Conservation (phyloP, 257 asterid genomes). For the Solanum chaucha region DNA sequence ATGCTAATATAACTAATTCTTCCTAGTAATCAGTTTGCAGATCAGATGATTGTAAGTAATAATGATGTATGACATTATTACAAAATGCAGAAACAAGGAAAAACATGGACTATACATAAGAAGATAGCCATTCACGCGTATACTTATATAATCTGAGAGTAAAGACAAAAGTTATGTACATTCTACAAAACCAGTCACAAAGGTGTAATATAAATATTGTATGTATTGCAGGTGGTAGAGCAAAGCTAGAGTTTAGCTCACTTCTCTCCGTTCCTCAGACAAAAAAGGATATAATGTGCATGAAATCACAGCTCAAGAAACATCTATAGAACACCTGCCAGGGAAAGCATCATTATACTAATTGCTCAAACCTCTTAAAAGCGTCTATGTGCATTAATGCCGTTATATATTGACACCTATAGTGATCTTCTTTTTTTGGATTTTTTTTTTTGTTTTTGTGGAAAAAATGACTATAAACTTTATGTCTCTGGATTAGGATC, state of each 20-base stretch:
- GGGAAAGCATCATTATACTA: conserved; percentile 1
- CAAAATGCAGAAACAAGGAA: background rate
- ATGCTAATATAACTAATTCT: background rate
- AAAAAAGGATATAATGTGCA: background rate
- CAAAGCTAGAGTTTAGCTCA: conserved; percentile 6
- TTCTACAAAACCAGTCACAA: conserved; percentile 9
- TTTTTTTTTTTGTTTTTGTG: background rate
- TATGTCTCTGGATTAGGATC: conserved; percentile 20
- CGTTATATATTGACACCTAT: background rate
- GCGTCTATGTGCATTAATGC: background rate
- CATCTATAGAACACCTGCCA: background rate
- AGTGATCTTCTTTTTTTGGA: background rate
- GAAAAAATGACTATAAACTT: background rate
- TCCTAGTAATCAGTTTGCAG: background rate
- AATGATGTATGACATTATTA: background rate
- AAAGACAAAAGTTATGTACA: background rate
- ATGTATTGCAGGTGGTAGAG: background rate
- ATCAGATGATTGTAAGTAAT: background rate
- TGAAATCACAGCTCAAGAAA: background rate
- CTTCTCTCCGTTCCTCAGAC: background rate
- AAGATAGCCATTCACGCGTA: background rate
- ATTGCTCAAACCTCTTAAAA: background rate
- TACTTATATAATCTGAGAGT: background rate
- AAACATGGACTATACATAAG: background rate
- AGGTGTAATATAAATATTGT: background rate